Evolutionary conservation across 192 early-diverging fungal genomes (phyloP).

Genomic region (Lobosporangium transversale): DNA sequence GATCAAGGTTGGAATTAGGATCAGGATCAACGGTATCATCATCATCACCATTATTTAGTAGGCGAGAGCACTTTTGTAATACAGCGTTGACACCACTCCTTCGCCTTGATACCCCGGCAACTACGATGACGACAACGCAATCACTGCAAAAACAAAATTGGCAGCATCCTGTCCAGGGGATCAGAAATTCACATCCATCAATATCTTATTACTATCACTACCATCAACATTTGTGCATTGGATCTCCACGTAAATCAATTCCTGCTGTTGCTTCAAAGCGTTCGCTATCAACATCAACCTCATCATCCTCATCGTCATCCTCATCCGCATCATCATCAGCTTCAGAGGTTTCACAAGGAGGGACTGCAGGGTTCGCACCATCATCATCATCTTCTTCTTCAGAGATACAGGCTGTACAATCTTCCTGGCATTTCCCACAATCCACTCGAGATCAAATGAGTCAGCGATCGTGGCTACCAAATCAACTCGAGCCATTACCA

Average conservation of each 20-base stretch:
- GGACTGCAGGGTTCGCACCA: neutral
- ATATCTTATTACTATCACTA: no score
- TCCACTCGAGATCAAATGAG: neutral
- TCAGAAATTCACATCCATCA: no score
- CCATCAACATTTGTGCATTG: no score
- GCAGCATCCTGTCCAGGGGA: no score
- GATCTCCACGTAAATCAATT: neutral
- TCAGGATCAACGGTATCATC: neutral
- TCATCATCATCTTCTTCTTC: conserved; percentile 1
- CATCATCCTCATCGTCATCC: no score
- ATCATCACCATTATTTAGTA: neutral
- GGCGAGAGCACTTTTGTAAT: no score
- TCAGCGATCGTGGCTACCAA: neutral
- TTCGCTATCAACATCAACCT: neutral
- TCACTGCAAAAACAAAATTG: neutral
- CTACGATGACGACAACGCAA: neutral
- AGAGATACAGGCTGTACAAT: no score
- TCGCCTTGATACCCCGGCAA: conserved; percentile 4
- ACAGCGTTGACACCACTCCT: conserved; percentile 1
- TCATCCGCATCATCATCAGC: conserved; percentile 12
- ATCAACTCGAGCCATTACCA: conserved; percentile 18
- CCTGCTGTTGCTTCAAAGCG: neutral
- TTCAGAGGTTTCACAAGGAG: neutral
- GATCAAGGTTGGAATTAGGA: no score
- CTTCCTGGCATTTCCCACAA: conserved; percentile 20